Evolutionary conservation across 139 green algal species (phyloP).

Genomic region (Dunaliella sp.): DNA sequence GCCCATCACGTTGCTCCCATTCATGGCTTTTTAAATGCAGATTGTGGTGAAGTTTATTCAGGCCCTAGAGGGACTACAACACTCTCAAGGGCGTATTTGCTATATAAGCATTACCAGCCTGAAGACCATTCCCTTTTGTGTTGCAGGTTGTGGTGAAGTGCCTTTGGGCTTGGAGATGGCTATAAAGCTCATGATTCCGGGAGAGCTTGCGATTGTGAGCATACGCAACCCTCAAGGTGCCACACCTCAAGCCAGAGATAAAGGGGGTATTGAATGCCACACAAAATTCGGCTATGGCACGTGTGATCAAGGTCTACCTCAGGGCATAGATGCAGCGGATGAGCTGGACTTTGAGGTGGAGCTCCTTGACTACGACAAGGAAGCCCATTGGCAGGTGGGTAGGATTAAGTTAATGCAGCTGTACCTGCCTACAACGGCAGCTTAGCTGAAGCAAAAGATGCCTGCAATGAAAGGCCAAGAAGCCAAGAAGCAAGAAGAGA

Average conservation of each 20-base stretch:
- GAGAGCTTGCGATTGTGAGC: constrained; percentile 54
- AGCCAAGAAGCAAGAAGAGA: neutral
- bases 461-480: neutral
- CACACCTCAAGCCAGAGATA: neutral
- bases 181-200: constrained; percentile 72
- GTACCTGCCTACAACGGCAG: neutral
- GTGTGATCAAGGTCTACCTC: neutral
- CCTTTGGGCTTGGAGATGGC: constrained; percentile 66
- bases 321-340: constrained; percentile 5
- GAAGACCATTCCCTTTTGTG: too few relatives aligned
- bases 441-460: neutral
- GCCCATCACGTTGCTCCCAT: too few relatives aligned
- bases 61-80: too few relatives aligned
- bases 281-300: neutral
- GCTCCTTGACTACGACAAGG: constrained; percentile 66
- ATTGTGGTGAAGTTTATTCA: too few relatives aligned
- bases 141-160: constrained; percentile 57
- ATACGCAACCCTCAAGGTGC: neutral
- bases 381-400: constrained; percentile 53
- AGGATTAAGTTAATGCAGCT: neutral
- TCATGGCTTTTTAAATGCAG: too few relatives aligned
- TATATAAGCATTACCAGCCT: too few relatives aligned
- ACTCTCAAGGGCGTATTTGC: too few relatives aligned
- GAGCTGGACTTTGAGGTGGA: constrained; percentile 69
- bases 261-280: neutral